Percentiles rank a stretch among this genome's conserved stretches.
Conservation (phyloP, 2,329 filamentous ascomycete genomes). For the Biscogniauxia sp. region DNA sequence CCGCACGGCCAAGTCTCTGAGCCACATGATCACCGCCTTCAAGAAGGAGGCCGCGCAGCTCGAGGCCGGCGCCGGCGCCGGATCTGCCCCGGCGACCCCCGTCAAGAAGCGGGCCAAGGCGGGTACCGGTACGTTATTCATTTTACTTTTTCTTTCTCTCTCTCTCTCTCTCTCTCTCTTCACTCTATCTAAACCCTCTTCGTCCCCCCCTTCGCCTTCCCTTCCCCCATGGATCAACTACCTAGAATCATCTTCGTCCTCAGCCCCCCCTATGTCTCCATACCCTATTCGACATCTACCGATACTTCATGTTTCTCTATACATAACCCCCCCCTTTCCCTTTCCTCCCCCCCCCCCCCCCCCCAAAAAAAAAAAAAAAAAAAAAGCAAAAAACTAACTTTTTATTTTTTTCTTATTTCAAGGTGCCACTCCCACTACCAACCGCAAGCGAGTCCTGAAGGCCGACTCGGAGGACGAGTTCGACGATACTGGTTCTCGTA, state of each 20-base stretch:
- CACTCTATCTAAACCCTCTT: no score
- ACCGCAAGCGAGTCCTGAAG: background rate
- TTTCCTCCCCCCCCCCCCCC: no score
- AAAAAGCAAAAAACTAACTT: background rate
- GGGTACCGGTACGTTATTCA: background rate
- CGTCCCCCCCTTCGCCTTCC: background rate
- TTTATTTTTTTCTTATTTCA: no score
- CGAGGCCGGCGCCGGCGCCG: background rate
- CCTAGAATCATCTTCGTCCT: no score
- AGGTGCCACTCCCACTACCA: background rate
- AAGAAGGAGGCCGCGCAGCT: conserved; percentile 1
- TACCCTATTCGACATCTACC: background rate
- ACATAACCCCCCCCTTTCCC: no score
- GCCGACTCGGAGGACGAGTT: background rate
- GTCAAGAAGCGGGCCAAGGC: background rate
- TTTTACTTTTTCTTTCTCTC: background rate
- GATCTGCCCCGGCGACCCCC: background rate
- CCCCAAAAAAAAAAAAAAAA: no score
- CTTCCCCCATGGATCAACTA: background rate
- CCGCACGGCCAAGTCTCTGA: conserved; percentile 10
- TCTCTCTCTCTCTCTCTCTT: background rate
- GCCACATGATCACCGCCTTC: conserved; percentile 3
- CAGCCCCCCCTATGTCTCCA: background rate
- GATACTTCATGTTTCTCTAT: no score
- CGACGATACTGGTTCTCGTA: background rate